Conservation (phyloP, 1,284 basidiomycete species). For the Sporisorium sorghi region DNA sequence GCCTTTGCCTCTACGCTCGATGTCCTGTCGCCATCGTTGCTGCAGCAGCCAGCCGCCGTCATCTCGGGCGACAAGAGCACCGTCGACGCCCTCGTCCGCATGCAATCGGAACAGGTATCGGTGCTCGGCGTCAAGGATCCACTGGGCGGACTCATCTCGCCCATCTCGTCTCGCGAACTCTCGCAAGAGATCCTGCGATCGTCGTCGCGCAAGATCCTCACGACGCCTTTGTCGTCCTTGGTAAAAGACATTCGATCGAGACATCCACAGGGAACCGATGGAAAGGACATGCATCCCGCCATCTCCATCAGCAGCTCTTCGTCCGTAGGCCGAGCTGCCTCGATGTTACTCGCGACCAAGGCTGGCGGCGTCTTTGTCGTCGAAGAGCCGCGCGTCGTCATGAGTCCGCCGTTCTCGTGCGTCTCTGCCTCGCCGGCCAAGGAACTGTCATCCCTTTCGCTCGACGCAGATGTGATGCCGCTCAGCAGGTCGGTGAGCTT, state of each 20-base stretch:
- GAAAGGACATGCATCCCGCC: slow-evolving; percentile 46
- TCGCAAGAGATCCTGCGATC: slow-evolving; percentile 39
- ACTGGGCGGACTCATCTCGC: slow-evolving; percentile 43
- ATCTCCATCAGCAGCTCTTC: slow-evolving; percentile 42
- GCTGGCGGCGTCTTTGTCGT: slow-evolving; percentile 38
- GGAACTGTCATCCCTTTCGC: slow-evolving; percentile 23
- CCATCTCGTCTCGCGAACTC: slow-evolving; percentile 40
- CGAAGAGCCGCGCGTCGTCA: slow-evolving; percentile 39
- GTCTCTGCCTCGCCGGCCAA: slow-evolving; percentile 41
- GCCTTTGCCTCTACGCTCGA: slow-evolving; percentile 26
- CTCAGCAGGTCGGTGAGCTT: slow-evolving; percentile 36
- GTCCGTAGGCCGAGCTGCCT: slow-evolving; percentile 32
- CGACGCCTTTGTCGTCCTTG: slow-evolving; percentile 28
- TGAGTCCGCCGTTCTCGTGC: slow-evolving; percentile 47
- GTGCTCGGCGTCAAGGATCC: slow-evolving; percentile 46
- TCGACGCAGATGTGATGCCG: slow-evolving; percentile 32
- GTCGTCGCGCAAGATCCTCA: slow-evolving; percentile 47
- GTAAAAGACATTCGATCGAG: slow-evolving; percentile 43
- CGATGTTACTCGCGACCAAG: slow-evolving; percentile 37
- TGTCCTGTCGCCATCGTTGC: slow-evolving; percentile 2
- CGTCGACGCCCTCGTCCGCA: slow-evolving; percentile 46
- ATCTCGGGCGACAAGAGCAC: slow-evolving; percentile 47
- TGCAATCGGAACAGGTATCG: slow-evolving; percentile 31
- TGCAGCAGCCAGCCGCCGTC: slow-evolving; percentile 28
- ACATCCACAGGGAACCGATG: slow-evolving; percentile 42